Evolutionary conservation across 108 stramenopile species (phyloP).

Genomic region (Licmophora abbreviata): DNA sequence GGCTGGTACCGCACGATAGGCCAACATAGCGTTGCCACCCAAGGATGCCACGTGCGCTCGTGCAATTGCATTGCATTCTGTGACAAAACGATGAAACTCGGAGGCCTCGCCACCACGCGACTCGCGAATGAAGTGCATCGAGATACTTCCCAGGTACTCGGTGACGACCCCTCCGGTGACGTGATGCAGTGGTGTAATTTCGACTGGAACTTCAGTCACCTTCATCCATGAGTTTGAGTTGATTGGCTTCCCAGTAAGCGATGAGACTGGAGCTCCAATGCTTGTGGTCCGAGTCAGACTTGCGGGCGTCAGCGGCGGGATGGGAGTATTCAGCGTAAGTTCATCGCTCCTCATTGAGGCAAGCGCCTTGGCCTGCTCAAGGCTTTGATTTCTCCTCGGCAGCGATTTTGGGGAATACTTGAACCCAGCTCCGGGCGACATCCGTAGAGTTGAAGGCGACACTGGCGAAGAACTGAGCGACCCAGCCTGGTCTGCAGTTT

Average conservation of each 20-base stretch:
- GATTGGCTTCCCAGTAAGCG: not conserved
- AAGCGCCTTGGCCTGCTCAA: not conserved
- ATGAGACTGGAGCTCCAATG: conserved; percentile 1
- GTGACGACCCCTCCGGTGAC: conserved; percentile 57
- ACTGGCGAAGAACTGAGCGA: not conserved
- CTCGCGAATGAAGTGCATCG: conserved; percentile 90
- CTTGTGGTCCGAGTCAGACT: too few relatives aligned
- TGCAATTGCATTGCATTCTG: conserved; percentile 87
- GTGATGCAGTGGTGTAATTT: conserved; percentile 66
- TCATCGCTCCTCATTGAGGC: too few relatives aligned
- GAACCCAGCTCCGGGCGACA: too few relatives aligned
- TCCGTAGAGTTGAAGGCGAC: conserved; percentile 1
- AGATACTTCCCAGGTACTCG: conserved; percentile 73
- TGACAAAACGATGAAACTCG: conserved; percentile 81
- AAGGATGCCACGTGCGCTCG: conserved; percentile 82
- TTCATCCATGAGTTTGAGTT: conserved; percentile 20
- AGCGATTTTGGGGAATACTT: conserved; percentile 14
- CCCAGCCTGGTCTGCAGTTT: not conserved
- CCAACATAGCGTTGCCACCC: conserved; percentile 88
- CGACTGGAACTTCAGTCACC: conserved; percentile 61
- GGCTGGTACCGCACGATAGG: conserved; percentile 78
- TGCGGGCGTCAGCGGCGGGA: conserved; percentile 15
- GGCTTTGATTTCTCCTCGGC: not conserved
- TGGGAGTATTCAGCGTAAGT: too few relatives aligned
- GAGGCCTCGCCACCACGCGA: conserved; percentile 73